Percentiles rank a stretch among this genome's conserved stretches.
Evolutionary conservation across 2,329 filamentous ascomycete genomes (phyloP).

Genomic region (Talaromyces sp.): DNA sequence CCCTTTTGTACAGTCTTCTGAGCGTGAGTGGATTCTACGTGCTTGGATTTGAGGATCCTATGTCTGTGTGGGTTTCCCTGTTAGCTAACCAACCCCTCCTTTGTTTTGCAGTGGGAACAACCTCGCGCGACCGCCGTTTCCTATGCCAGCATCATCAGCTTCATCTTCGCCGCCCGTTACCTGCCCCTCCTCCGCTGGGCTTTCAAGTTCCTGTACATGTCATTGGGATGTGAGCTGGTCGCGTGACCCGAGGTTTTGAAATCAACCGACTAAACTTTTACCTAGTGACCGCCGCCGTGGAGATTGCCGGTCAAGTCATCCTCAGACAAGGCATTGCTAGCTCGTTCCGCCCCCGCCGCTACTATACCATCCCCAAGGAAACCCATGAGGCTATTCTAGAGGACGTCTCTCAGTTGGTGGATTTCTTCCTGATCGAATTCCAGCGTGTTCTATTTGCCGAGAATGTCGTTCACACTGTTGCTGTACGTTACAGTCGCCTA

Average conservation of each 20-base stretch:
- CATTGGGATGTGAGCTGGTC: slow-evolving; percentile 57
- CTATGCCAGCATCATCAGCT: slow-evolving; percentile 57
- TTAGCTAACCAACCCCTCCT: slow-evolving; percentile 8
- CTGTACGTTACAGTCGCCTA: slow-evolving; percentile 50
- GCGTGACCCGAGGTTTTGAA: slow-evolving; percentile 19
- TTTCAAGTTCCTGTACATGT: slow-evolving; percentile 62
- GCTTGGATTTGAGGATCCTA: not conserved
- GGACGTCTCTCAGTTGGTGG: slow-evolving; percentile 66
- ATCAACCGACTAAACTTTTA: slow-evolving; percentile 12
- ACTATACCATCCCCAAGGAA: slow-evolving; percentile 68
- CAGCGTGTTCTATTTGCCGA: slow-evolving; percentile 68
- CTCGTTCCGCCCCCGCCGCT: slow-evolving; percentile 64
- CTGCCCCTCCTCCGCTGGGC: slow-evolving; percentile 64
- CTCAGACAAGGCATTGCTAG: slow-evolving; percentile 62
- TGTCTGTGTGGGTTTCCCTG: not conserved
- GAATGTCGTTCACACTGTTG: slow-evolving; percentile 63
- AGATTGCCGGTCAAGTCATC: slow-evolving; percentile 58
- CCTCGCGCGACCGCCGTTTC: slow-evolving; percentile 65
- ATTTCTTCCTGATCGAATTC: slow-evolving; percentile 70
- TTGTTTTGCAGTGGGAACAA: slow-evolving; percentile 61
- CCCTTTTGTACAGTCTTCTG: slow-evolving; percentile 66
- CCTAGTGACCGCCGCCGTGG: slow-evolving; percentile 58
- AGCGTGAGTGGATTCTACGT: slow-evolving; percentile 51
- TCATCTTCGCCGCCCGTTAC: slow-evolving; percentile 67
- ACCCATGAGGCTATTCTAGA: slow-evolving; percentile 63